Conservation (phyloP, 805 yeast species). For the Komagataella pseudopastoris region DNA sequence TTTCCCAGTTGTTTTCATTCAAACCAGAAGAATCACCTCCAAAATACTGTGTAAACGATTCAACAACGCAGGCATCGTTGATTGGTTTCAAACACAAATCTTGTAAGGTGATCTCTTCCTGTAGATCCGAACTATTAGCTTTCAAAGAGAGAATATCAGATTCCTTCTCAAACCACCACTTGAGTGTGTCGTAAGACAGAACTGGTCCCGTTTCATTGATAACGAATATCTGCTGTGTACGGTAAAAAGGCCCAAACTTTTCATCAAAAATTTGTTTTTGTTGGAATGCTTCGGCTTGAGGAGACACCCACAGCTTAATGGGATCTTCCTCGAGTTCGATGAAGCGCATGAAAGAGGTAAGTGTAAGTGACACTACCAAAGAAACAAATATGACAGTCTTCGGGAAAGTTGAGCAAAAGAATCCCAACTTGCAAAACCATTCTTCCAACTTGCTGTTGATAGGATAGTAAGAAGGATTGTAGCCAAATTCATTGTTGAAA, state of each 20-base stretch:
- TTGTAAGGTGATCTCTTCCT: slow-evolving; percentile 24
- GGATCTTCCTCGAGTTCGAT: slow-evolving; percentile 68
- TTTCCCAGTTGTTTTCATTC: slow-evolving; percentile 42
- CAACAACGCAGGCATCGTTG: slow-evolving; percentile 68
- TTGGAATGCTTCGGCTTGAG: slow-evolving; percentile 51
- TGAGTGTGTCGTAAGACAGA: slow-evolving; percentile 49
- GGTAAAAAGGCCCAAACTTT: slow-evolving; percentile 82
- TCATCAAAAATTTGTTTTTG: slow-evolving; percentile 63
- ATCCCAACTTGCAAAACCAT: slow-evolving; percentile 37
- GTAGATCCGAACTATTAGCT: slow-evolving; percentile 7
- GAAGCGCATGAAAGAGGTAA: slow-evolving; percentile 37
- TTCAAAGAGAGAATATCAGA: slow-evolving; percentile 25
- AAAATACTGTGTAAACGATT: slow-evolving; percentile 84
- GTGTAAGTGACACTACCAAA: slow-evolving; percentile 23
- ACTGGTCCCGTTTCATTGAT: slow-evolving; percentile 59
- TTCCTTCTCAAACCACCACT: slow-evolving; percentile 90
- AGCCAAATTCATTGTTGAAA: slow-evolving; percentile 12
- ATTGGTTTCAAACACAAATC: slow-evolving; percentile 79
- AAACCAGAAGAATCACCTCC: slow-evolving; percentile 41
- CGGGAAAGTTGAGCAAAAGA: slow-evolving; percentile 51
- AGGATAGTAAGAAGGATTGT: slow-evolving; percentile 20
- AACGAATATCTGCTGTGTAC: slow-evolving; percentile 74
- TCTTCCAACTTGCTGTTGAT: slow-evolving; percentile 34
- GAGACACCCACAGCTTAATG: slow-evolving; percentile 80
- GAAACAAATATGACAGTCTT: slow-evolving; percentile 31